These are phyloP conservation scores for Styphnolobium japonicum DNA, from an alignment of 306 rosid genomes.

Conservation along the genomic window DNA sequence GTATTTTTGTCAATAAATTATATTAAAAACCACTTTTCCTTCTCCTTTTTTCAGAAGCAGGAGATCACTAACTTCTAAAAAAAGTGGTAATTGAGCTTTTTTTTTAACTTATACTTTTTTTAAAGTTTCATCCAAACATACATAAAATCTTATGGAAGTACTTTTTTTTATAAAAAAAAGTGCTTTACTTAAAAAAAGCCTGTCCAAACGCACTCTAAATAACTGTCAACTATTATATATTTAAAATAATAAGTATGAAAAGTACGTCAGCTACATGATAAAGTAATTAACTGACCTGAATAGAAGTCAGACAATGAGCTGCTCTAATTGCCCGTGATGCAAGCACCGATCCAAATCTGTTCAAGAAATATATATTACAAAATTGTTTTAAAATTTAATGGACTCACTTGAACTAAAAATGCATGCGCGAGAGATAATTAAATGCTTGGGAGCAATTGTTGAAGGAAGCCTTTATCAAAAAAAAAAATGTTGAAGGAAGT, in stretches of 20 bases:
- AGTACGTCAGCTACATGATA: not conserved
- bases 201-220: no score
- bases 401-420: not conserved
- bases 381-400: not conserved
- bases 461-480: not conserved
- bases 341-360: slow-evolving; percentile 66
- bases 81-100: no score
- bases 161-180: no score
- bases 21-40: no score
- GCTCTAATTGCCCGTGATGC: slow-evolving; percentile 69
- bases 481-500: not conserved
- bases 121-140: no score
- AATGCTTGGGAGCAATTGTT: not conserved
- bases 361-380: not conserved
- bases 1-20: no score
- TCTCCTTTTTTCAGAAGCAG: no score
- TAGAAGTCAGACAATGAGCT: slow-evolving; percentile 79
- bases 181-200: no score
- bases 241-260: not conserved
- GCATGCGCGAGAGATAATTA: not conserved
- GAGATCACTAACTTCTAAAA: no score
- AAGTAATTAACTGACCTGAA: slow-evolving; percentile 55
- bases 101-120: no score
- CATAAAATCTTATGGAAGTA: no score
- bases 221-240: not conserved